Evolutionary conservation across 2,329 filamentous ascomycete genomes (phyloP), one percentile per base, ranked within the genome.

Genomic region (Pyrenophora teres): DNA sequence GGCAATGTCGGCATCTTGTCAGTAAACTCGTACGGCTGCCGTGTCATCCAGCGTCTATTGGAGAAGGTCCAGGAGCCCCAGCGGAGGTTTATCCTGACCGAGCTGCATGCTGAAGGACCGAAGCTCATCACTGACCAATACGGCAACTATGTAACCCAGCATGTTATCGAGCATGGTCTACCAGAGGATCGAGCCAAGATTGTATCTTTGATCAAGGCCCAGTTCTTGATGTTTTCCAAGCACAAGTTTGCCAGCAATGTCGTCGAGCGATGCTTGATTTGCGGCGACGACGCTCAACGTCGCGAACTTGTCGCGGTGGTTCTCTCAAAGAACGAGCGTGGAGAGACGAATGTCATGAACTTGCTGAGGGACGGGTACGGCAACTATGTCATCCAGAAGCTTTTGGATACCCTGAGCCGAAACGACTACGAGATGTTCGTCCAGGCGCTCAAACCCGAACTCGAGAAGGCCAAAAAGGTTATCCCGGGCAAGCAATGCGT

Each of bases 181-280:
- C 80, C 83, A 3, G 84, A 87, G 49, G 91, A 97, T 65, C 84
- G 87, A 16, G 80, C 81, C 12, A 84, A 81, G 63, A 87, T 97
- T 65, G 88, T 96, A 49, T 76, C 81, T 21, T 78, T 91, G 40
- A 87, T 97, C 58, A 86, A 87, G 59, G 79, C 80, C 10, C 84
- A 91, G 50, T 78, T 96, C 2, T 75, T 96, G 33, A 77, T 78
- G 1, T 87, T 91, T 63, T 96, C 92, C 21, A 96, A 92, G 78
- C 91, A 97, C 78, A 99, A 99, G 72, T 95, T 90, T 67, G 93
- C 94, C 0, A 97, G 92, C 67, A 97, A 99, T 64, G 93, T 99
- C 2, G 93, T 99, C 0, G 94, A 99, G 75, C 93, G 91, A 74
- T 96, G 92, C 69, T 87, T 97, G 54, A 80, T 88, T 48, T 83